These are phyloP conservation scores for Centaurea solstitialis DNA, from an alignment of 129 eudicot species.

Conservation along the genomic window DNA sequence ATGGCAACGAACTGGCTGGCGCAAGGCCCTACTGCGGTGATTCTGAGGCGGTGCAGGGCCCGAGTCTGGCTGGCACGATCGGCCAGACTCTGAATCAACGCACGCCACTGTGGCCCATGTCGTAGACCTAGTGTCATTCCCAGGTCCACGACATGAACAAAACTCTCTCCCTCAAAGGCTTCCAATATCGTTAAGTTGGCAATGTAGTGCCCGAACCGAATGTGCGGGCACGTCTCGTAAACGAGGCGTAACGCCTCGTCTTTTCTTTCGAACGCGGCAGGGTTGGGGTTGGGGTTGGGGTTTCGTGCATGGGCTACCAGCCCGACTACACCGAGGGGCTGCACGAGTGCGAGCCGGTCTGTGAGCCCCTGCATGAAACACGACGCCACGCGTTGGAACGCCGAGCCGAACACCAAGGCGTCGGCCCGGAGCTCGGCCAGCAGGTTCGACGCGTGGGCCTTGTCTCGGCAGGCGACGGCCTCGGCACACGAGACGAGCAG, in stretches of 20 bases:
- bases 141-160: conserved; percentile 74
- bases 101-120: conserved; percentile 75
- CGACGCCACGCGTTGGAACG: conserved; percentile 85
- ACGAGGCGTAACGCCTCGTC: conserved; percentile 68
- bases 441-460: conserved; percentile 55
- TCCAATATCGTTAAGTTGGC: conserved; percentile 71
- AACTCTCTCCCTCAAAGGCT: conserved; percentile 95
- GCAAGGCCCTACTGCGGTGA: conserved; percentile 66
- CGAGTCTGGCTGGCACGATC: conserved; percentile 33
- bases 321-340: conserved; percentile 74
- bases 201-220: conserved; percentile 66
- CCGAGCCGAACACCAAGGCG: conserved; percentile 67
- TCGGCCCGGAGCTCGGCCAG: conserved; percentile 61
- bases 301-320: conserved; percentile 46
- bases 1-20: conserved; percentile 37
- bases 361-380: conserved; percentile 82
- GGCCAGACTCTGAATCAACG: conserved; percentile 51
- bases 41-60: conserved; percentile 52
- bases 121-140: conserved; percentile 76
- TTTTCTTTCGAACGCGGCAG: conserved; percentile 45
- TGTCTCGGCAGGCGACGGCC: conserved; percentile 84
- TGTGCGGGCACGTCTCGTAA: conserved; percentile 67
- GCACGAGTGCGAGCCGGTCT: conserved; percentile 61
- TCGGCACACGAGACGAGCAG: conserved; percentile 71
- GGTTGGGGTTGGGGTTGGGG: conserved; percentile 41